Evolutionary conservation across 495 filamentous ascomycete species (phyloP), one percentile per base, ranked within the genome.

Genomic region (Niebla homalea): DNA sequence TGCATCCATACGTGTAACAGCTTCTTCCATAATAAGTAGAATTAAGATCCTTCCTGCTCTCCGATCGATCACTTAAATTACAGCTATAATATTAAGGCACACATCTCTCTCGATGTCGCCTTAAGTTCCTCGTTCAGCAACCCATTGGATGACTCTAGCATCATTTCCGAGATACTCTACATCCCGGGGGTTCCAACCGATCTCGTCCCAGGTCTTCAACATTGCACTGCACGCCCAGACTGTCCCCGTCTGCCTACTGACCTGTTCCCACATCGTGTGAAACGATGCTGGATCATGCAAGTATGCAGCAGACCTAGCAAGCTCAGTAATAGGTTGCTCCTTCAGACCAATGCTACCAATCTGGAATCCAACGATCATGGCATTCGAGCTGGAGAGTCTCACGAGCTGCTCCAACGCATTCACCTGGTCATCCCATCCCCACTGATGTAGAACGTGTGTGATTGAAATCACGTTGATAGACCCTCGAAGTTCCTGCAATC

Each of bases 361-460:
- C 39, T 42, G 8, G 39, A 19, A 42, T 2, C 39, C 39, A 7
- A 42, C 4, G n/a, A 42, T n/a, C 39, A 42, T 42, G 39, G 39
- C 8, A 19, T 22, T 6, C 5, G 39, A 22, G 39, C 18, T 19
- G 18, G 39, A 42, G 39, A 19, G 21, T 22, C 21, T 19, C 39
- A 42, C 39, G 11, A 42, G 5, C 39, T 42, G 18, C 37, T 54
- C 52, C 2, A 36, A 55, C 15, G 48, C 52, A 20, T 50, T 37
- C 2, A 61, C 47, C 49, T 70, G 67, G 2, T 52, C 56, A 3
- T 60, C 55, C 53, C 55, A 62, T 20, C 54, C 53, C 57, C 64
- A 70, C 7, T 63, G 50, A 53, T 70, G 67, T n/a, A 70, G 49
- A 20, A 70, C 55, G 4, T 51, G 43, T 1, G 54, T 48, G 18